Evolutionary conservation across 2,329 filamentous ascomycete genomes (phyloP), one percentile per base, ranked within the genome.

Genomic region (Xylaria sp.): DNA sequence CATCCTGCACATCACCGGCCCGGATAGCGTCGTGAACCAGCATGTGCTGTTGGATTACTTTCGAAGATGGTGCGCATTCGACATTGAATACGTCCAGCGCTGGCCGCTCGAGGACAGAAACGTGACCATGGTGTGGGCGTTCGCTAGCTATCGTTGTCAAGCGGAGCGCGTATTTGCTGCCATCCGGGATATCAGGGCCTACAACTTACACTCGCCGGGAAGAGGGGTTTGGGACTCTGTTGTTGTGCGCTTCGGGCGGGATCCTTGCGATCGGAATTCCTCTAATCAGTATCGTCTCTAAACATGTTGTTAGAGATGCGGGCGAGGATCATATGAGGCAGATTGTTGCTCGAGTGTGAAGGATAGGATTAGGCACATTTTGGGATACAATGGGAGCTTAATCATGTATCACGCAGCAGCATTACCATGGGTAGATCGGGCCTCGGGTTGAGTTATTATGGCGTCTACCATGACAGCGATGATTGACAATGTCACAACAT

Each of bases 81-180:
- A 71, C 20, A 10, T 62, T 4, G 56, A 69, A 26, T 58, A 63
- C 33, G n/a, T 66, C 49, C 15, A 17, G 38, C 9, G 1, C 6
- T 11, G 23, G 0, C 10, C 4, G 9, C 6, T 28, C 13, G 9
- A 3, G 4, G 6, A 26, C 15, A 51, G 38, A 6, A 31, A 3
- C 1, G 44, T 7, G 23, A 62, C 58, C 6, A 56, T 60, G 44
- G 62, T 61, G 36, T 68, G 65, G 51, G 61, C 58, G 20, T 68
- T 70, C 31, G 66, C 17, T 2, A 66, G 68, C 59, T 70, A 57
- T 40, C 59, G 53, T 13, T 48, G 58, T 51, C 66, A 68, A 48
- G 62, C 66, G 0, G 65, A 65, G 38, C 51, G 61, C 2, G 53
- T 65, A 17, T 65, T 59, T 20, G 3, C 10, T 7, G 36, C 17